phyloP scores from a whole-genome alignment of 768 basidiomycete genomes.

The Dacryopinax spathularia region DNA sequence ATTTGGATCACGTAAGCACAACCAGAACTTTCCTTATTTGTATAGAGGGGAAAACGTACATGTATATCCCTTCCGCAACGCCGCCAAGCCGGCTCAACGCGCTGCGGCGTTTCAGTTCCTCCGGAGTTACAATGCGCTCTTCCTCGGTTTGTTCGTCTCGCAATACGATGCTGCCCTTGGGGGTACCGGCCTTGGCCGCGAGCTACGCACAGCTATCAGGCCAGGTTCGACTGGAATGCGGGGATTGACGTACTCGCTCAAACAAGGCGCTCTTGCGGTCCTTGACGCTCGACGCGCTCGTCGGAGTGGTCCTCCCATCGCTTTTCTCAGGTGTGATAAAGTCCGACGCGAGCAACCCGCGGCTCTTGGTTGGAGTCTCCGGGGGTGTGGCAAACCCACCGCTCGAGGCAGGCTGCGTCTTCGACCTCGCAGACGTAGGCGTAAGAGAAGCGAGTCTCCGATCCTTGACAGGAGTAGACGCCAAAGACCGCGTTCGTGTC shows the following conservation, averaged over 20 bases:
- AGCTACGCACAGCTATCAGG: background rate
- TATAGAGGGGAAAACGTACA: slow-evolving; percentile 35
- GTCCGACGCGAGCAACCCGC: background rate
- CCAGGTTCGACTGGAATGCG: background rate
- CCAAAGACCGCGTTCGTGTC: background rate
- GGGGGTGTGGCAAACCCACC: background rate
- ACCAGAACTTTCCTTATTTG: background rate
- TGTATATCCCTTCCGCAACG: slow-evolving; percentile 80
- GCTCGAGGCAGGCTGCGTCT: background rate
- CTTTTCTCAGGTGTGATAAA: background rate
- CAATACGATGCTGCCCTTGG: background rate
- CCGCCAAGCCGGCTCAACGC: slow-evolving; percentile 62
- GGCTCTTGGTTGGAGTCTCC: background rate
- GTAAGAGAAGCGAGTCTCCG: background rate
- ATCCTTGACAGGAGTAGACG: background rate
- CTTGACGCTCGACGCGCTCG: background rate
- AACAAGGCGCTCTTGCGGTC: background rate
- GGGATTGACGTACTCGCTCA: background rate
- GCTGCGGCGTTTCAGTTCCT: slow-evolving; percentile 62
- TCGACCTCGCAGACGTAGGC: background rate
- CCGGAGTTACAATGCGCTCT: slow-evolving; percentile 51
- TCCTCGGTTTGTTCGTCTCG: background rate
- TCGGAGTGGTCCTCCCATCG: background rate
- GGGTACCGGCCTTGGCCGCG: background rate
- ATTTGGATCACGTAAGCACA: background rate